Percentiles rank a stretch among this genome's conserved stretches.
phyloP scores from a whole-genome alignment of 768 basidiomycete species.

The Dacryopinax primogenitus region DNA sequence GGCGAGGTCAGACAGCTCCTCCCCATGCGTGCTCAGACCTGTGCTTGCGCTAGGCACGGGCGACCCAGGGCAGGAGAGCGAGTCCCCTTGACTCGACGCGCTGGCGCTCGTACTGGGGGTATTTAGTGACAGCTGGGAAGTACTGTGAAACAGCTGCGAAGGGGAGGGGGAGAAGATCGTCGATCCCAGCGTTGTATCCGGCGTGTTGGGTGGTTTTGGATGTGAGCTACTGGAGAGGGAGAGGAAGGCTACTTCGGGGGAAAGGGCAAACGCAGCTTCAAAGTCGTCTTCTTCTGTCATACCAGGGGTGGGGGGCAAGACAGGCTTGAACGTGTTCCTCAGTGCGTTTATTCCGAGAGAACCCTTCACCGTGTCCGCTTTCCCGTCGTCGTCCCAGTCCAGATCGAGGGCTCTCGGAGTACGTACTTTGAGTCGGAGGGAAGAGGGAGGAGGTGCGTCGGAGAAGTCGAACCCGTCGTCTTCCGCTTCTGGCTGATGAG shows the following conservation, averaged over 20 bases:
- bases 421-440: background rate
- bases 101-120: background rate
- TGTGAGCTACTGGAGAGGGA: no score
- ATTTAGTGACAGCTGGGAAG: background rate
- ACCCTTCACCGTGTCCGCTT: background rate
- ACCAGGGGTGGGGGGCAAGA: no score
- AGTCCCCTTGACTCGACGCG: background rate
- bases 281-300: slow-evolving; percentile 1
- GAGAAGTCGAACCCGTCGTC: background rate
- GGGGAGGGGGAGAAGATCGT: background rate
- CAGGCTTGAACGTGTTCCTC: no score
- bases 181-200: no score
- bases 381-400: background rate
- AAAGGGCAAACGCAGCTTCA: background rate
- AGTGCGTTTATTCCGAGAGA: background rate
- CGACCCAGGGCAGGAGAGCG: background rate
- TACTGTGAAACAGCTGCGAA: background rate
- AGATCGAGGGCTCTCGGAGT: background rate
- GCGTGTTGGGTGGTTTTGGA: no score
- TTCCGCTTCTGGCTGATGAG: no score
- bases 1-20: no score
- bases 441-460: background rate
- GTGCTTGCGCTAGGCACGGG: background rate
- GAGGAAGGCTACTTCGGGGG: background rate
- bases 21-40: background rate